phyloP scores from a whole-genome alignment of 2,329 filamentous ascomycete genomes.

The Claviceps humidiphila region DNA sequence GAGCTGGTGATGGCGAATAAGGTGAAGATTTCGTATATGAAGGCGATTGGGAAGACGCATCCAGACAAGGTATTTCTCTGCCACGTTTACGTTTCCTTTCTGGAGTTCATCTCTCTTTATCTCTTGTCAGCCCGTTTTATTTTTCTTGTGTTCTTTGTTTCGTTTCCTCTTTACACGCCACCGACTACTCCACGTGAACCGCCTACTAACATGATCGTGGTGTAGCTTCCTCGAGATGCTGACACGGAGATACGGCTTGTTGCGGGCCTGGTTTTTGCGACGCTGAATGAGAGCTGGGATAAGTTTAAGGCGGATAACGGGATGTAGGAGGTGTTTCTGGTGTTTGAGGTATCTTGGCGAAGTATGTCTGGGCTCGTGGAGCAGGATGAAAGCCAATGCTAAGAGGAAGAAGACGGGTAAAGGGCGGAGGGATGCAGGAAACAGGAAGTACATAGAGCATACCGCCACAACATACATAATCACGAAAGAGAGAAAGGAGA shows the following conservation, averaged over 20 bases:
- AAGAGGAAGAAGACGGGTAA: too few relatives aligned
- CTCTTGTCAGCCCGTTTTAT: neutral
- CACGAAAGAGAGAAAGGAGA: too few relatives aligned
- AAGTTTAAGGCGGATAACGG: slow-evolving; percentile 59
- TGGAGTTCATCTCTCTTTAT: neutral
- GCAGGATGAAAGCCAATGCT: too few relatives aligned
- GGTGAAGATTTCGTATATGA: slow-evolving; percentile 98
- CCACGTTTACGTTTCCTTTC: too few relatives aligned
- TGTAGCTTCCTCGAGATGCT: slow-evolving; percentile 49
- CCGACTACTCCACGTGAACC: too few relatives aligned
- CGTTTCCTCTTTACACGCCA: neutral
- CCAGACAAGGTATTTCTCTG: slow-evolving; percentile 71
- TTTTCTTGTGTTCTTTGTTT: neutral
- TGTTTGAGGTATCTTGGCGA: neutral
- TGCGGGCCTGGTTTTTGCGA: slow-evolving; percentile 51
- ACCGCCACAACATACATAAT: too few relatives aligned
- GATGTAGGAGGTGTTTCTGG: slow-evolving; percentile 25
- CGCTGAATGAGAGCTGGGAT: slow-evolving; percentile 60
- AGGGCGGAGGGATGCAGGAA: too few relatives aligned
- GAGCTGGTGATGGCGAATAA: slow-evolving; percentile 86
- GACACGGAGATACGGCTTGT: slow-evolving; percentile 53
- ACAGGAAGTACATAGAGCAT: too few relatives aligned
- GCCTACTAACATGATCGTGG: slow-evolving; percentile 6
- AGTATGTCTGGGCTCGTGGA: too few relatives aligned
- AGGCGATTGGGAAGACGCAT: slow-evolving; percentile 96